Evolutionary conservation across 192 early-diverging fungal genomes (phyloP).

Genomic region (Mortierella antarctica): DNA sequence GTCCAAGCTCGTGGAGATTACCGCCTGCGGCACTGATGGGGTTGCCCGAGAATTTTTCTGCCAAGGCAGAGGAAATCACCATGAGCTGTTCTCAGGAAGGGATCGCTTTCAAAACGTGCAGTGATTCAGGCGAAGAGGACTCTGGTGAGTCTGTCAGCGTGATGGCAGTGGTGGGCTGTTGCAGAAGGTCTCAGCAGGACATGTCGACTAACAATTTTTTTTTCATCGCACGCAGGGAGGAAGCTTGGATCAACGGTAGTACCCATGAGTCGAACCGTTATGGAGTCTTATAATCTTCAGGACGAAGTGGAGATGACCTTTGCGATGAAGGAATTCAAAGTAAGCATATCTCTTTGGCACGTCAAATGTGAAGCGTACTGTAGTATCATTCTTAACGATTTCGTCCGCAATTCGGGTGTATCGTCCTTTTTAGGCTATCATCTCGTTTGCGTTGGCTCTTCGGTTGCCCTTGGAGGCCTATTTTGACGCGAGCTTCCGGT

Average conservation of each 20-base stretch:
- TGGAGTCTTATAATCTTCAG: conserved; percentile 18
- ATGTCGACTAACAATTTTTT: background rate
- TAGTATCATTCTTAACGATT: background rate
- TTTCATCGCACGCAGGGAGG: conserved; percentile 1
- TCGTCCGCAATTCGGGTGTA: background rate
- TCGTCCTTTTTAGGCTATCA: conserved; percentile 6
- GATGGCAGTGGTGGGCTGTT: background rate
- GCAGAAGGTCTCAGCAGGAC: background rate
- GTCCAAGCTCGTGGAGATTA: conserved; percentile 34
- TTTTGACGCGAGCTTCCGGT: conserved; percentile 30
- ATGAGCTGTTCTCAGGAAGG: conserved; percentile 29
- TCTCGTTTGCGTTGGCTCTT: conserved; percentile 25
- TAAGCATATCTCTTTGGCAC: background rate
- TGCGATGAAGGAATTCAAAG: conserved; percentile 46
- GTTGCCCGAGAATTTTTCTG: conserved; percentile 33
- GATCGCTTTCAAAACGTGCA: conserved; percentile 23
- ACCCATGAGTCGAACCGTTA: conserved; percentile 3
- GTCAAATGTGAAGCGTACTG: background rate
- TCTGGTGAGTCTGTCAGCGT: background rate
- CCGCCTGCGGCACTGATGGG: conserved; percentile 23
- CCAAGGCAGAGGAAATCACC: conserved; percentile 39
- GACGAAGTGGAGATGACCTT: conserved; percentile 24
- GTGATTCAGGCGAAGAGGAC: conserved; percentile 7
- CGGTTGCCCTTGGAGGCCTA: conserved; percentile 26
- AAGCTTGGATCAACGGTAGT: conserved; percentile 32